Conservation (phyloP, 176 grass and related monocot species). For the Luzula sylvatica region DNA sequence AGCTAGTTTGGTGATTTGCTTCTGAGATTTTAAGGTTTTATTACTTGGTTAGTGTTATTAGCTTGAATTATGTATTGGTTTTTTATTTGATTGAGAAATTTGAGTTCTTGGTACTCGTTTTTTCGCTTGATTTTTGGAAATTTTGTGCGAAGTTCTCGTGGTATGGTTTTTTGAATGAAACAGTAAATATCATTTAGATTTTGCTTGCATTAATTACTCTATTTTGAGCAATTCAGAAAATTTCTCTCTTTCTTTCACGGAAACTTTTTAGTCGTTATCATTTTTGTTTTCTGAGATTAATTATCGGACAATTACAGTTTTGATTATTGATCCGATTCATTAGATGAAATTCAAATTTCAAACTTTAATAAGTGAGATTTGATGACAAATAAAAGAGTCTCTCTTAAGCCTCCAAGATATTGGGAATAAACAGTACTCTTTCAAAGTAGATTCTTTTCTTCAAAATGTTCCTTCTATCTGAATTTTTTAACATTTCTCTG, state of each 20-base stretch:
- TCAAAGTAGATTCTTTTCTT: constrained; percentile 12
- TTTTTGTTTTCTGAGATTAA: no score
- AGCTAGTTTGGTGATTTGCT: constrained; percentile 11
- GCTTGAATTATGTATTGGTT: neutral
- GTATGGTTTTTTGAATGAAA: neutral
- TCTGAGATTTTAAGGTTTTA: constrained; percentile 13
- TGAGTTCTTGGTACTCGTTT: neutral
- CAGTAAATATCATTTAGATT: neutral
- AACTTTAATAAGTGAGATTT: constrained; percentile 11
- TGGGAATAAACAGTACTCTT: constrained; percentile 4
- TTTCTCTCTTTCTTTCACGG: no score
- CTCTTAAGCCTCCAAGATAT: constrained; percentile 6
- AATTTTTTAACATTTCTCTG: neutral
- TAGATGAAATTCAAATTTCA: neutral
- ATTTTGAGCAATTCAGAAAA: no score
- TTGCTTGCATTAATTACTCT: no score
- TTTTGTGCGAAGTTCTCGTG: neutral
- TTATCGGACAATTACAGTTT: neutral
- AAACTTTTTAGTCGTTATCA: no score
- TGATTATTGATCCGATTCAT: neutral
- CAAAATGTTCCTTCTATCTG: no score
- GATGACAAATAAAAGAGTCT: constrained; percentile 10
- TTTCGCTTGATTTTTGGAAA: neutral
- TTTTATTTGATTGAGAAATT: neutral
- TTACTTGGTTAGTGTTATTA: neutral